These are phyloP conservation scores for Chloranthus sessilifolius DNA, from an alignment of 164 flowering plant species.

Conservation along the genomic window DNA sequence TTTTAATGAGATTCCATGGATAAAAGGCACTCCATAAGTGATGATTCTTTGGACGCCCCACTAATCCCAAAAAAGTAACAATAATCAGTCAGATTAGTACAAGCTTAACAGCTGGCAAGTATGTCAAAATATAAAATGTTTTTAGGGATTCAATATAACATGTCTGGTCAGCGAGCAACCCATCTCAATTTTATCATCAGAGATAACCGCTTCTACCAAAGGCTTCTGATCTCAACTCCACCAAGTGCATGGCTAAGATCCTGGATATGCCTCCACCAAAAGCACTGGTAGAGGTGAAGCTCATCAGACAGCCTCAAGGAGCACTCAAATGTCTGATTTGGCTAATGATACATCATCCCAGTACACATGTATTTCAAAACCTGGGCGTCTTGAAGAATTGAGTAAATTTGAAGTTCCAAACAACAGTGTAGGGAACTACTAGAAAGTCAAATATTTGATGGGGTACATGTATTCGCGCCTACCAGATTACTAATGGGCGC, in stretches of 20 bases:
- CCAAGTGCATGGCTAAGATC: constrained; percentile 13
- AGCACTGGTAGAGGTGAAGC: constrained; percentile 2
- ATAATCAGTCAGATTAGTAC: too few species aligned
- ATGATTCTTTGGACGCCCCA: too few species aligned
- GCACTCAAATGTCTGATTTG: constrained; percentile 26
- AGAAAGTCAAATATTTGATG: too few species aligned
- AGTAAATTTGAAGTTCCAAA: too few species aligned
- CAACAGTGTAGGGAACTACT: too few species aligned
- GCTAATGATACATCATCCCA: constrained; percentile 27
- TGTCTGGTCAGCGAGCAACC: constrained; percentile 20
- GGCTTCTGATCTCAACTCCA: constrained; percentile 13
- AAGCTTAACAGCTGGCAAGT: too few species aligned
- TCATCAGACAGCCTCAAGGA: constrained; percentile 16
- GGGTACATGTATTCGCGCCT: too few species aligned
- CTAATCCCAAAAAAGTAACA: too few species aligned
- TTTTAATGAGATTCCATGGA: too few species aligned
- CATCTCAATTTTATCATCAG: constrained; percentile 22
- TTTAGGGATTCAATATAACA: not conserved
- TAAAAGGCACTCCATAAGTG: too few species aligned
- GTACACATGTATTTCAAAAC: not conserved
- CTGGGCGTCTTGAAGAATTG: too few species aligned
- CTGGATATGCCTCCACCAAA: constrained; percentile 10
- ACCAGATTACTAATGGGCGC: too few species aligned
- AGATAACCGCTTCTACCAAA: constrained; percentile 13
- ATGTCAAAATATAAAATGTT: constrained; percentile 1